A percentile compares a stretch with the other conserved stretches of the same genome.
Evolutionary conservation across 352 stramenopile genomes (phyloP).

Genomic region (Phytopythium helicoides): DNA sequence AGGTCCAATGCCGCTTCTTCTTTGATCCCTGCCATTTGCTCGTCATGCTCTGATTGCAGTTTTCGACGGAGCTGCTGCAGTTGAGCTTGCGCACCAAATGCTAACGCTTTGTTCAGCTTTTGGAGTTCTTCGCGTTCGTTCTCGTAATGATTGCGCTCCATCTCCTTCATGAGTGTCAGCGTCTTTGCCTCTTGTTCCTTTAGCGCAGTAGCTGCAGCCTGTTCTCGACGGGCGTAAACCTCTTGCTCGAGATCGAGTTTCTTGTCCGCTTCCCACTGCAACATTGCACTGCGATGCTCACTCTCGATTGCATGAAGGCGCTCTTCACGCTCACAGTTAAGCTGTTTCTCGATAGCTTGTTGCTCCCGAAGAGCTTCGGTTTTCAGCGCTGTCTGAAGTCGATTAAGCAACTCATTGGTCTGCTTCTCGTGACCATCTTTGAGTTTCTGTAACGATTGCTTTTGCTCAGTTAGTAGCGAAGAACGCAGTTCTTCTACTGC

Average conservation of each 20-base stretch:
- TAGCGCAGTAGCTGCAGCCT: slow-evolving; percentile 27
- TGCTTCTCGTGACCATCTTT: slow-evolving; percentile 30
- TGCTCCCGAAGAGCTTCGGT: slow-evolving; percentile 36
- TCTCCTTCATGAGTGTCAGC: slow-evolving; percentile 32
- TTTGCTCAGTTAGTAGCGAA: slow-evolving; percentile 28
- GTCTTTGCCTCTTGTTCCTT: slow-evolving; percentile 46
- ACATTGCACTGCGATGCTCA: slow-evolving; percentile 20
- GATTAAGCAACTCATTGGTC: slow-evolving; percentile 34
- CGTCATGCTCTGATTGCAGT: slow-evolving; percentile 40
- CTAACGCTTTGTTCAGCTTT: slow-evolving; percentile 56
- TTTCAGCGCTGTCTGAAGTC: slow-evolving; percentile 33
- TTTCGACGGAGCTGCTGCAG: slow-evolving; percentile 49
- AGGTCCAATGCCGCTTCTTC: slow-evolving; percentile 22
- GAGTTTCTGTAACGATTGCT: slow-evolving; percentile 29
- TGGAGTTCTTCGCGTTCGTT: slow-evolving; percentile 48
- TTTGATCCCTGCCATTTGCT: slow-evolving; percentile 23
- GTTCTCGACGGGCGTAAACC: slow-evolving; percentile 36
- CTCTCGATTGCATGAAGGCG: slow-evolving; percentile 28
- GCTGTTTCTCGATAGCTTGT: slow-evolving; percentile 22
- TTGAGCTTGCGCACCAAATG: slow-evolving; percentile 59
- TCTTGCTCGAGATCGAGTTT: slow-evolving; percentile 44
- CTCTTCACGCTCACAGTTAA: slow-evolving; percentile 32
- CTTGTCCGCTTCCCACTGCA: slow-evolving; percentile 43
- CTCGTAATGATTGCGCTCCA: slow-evolving; percentile 29
- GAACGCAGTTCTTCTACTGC: slow-evolving; percentile 23